Base-by-base conservation (phyloP, 345 rosid species). In the Alliaria petiolata region DNA sequence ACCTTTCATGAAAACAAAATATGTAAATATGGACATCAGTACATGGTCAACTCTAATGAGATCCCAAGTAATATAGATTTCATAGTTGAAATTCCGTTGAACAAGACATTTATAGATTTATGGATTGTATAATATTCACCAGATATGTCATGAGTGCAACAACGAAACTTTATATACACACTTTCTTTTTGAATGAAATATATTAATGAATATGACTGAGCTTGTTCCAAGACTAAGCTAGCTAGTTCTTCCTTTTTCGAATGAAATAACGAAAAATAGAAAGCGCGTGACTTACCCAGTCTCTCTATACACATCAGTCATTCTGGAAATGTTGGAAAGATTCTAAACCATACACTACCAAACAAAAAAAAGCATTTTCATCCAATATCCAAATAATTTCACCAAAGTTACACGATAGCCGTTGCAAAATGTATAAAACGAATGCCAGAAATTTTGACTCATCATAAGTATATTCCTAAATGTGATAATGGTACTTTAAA, bases 151-250 rank as follows among this genome's bases (percentile, higher is more conserved):
- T 35, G 28, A n/a, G 36, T 57, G 8, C 45, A 44, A 26, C 70
- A 31, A 56, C 45, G 7, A 19, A 25, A 43, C 15, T 55, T 55
- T n/a, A 19, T 68, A 30, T n/a, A 42, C 7, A 54, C 28, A 42
- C 7, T 53, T 9, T 67, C 62, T 67, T 19, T 16, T 54, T 39
- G 50, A 53, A 67, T 52, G 16, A 31, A 43, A 62, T 61, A 62
- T 31, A 31, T 16, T 45, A 30, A 14, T 35, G 31, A 20, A 45
- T 8, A 13, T 16, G 9, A 30, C 15, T 62, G 15, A 36, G 20
- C 35, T 60, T 22, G 34, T n/a, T 25, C 13, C 8, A 14, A 14
- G 51, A 61, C 25, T 25, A 42, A 34, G 12, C n/a, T n/a, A n/a
- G n/a, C n/a, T n/a, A n/a, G n/a, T n/a, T n/a, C n/a, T n/a, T n/a